Evolutionary conservation across 2,329 filamentous ascomycete species (phyloP).

Genomic region (Didymella pinodella): DNA sequence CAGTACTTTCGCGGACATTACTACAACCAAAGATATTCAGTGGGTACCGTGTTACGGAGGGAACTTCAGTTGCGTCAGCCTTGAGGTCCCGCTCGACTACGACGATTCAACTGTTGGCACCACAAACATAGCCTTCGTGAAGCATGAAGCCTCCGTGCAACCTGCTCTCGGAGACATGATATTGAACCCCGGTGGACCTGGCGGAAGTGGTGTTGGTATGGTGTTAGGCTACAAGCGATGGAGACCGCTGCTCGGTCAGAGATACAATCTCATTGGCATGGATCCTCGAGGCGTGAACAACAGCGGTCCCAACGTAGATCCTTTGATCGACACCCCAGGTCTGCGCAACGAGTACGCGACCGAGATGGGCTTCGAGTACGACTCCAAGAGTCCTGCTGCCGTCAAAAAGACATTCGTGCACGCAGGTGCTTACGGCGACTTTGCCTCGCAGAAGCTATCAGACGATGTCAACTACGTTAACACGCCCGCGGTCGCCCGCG

Average conservation of each 20-base stretch:
- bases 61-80: slow-evolving; percentile 20
- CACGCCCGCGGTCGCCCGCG: background rate
- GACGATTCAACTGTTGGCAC: slow-evolving; percentile 21
- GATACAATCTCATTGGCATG: slow-evolving; percentile 48
- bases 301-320: slow-evolving; percentile 22
- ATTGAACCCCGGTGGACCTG: slow-evolving; percentile 37
- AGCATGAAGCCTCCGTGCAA: slow-evolving; percentile 14
- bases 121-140: slow-evolving; percentile 27
- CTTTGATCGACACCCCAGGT: slow-evolving; percentile 17
- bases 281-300: slow-evolving; percentile 42
- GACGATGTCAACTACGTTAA: background rate
- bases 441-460: slow-evolving; percentile 17
- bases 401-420: slow-evolving; percentile 45
- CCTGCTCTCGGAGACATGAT: slow-evolving; percentile 26
- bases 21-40: background rate
- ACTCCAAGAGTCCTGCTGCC: slow-evolving; percentile 33
- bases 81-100: slow-evolving; percentile 35
- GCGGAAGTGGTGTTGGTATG: slow-evolving; percentile 41
- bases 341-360: slow-evolving; percentile 21
- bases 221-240: slow-evolving; percentile 11
- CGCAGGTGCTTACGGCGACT: slow-evolving; percentile 31
- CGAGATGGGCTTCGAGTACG: slow-evolving; percentile 19
- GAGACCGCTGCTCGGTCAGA: slow-evolving; percentile 4
- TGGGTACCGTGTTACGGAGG: slow-evolving; percentile 21
- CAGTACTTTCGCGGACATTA: background rate